Percentiles rank a stretch among this genome's conserved stretches.
Conservation (phyloP, 306 rosid genomes). For the Gastrolobium villosum region DNA sequence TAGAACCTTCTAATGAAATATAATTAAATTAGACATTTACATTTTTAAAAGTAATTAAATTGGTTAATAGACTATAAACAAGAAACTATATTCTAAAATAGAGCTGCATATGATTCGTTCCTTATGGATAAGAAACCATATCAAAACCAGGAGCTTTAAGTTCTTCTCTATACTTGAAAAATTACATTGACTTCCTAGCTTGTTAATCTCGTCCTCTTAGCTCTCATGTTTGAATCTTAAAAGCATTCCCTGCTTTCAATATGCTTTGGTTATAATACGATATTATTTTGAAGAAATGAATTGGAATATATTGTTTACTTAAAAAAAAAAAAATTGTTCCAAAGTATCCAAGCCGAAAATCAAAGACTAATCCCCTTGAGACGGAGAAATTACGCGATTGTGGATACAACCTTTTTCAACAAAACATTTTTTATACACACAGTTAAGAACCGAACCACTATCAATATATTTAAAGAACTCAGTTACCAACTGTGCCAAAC, state of each 20-base stretch:
- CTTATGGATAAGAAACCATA: background rate
- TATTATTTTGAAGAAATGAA: background rate
- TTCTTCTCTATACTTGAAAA: background rate
- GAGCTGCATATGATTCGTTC: background rate
- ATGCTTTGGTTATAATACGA: background rate
- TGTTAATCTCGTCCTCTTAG: background rate
- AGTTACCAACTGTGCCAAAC: no score
- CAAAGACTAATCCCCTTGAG: no score
- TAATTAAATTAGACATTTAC: background rate
- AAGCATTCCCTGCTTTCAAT: constrained; percentile 2
- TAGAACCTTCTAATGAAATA: constrained; percentile 30
- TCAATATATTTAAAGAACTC: no score
- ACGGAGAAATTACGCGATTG: no score
- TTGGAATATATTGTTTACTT: no score
- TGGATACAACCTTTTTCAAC: no score
- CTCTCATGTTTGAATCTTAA: constrained; percentile 22
- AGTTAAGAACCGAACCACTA: no score
- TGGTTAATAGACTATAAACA: background rate
- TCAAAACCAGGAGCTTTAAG: background rate
- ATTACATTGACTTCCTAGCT: background rate
- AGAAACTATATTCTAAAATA: background rate
- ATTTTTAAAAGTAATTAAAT: background rate
- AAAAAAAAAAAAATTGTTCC: no score
- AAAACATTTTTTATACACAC: no score
- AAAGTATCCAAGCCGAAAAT: no score